Base-by-base conservation (phyloP, 768 basidiomycete genomes). In the Collybia nuda region DNA sequence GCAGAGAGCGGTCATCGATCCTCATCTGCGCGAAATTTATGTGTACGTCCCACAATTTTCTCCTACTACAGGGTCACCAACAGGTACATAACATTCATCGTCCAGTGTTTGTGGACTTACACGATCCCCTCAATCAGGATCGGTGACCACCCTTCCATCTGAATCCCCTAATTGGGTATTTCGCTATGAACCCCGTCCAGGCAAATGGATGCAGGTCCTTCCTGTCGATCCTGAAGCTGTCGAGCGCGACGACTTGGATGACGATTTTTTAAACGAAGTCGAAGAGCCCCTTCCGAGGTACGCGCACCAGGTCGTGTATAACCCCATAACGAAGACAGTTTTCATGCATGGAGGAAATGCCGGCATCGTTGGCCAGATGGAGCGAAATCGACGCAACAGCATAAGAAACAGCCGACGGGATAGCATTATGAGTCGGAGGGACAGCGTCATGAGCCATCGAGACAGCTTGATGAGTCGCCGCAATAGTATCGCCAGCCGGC, bases 331-430 rank as follows among this genome's bases (percentile, higher is more conserved):
- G 39, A 79, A 74, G 54, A 76, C 68, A 29, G 70, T 83, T 2
- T 90, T 79, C 59, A 68, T 91, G 69, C 89, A 91, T 58, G 90
- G 90, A 2, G 90, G 90, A 38, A 91, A 89, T 67, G 80, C 79
- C 5, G 87, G 87, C 0, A 59, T 44, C 39, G 53, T 35, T 44
- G 55, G 40, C 12, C 36, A 40, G 52, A 44, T 53, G 57, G 57
- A 55, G 58, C 56, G 52, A 53, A 28, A 48, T 53, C 43, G 23
- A 65, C 61, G 51, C 9, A 32, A 32, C 32, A 32, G 32, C 9
- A 32, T 32, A 32, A 5, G 32, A 32, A 32, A 32, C 12, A 32
- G 32, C 12, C 32, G 32, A 11, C 32, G 32, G 9, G 32, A 32
- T 11, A 32, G 32, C 12, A 32, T 32, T 45, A 50, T 50, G 18